Evolutionary conservation across 192 early-diverging fungal genomes (phyloP), one percentile per base, ranked within the genome.

Genomic region (Rhizophagus sp.): DNA sequence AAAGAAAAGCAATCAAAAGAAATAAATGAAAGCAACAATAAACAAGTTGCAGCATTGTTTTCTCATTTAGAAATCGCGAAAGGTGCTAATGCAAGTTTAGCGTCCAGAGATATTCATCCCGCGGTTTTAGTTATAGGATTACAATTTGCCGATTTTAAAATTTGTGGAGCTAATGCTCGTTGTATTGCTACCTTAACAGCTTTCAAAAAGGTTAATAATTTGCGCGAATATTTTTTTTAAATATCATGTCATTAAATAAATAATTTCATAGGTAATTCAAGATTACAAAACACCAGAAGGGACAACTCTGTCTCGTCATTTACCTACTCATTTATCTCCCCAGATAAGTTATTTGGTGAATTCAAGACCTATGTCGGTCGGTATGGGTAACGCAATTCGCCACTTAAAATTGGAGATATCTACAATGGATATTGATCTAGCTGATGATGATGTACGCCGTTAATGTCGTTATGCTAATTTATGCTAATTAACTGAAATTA

Each of bases 321-420:
- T 99, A 79, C 92, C 88, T 41, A 90, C 88, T 30, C 89, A 97
- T 78, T 79, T 99, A 65, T 92, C 93, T 81, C 92, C 94, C 68
- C 97, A 99, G 81, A 95, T 98, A 80, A 94, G 92, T 77, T 97
- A 96, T 80, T 83, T 99, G 62, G 89, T 92, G 34, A 91, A 91
- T 65, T 92, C 91, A 70, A 92, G 98, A 34, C 89, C 93, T 7
- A 91, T 98, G 89, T 94, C 95, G n/a, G 90, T 95, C 39, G 94
- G 94, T 82, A 98, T 99, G 97, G 92, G 93, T 78, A 96, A 93
- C 27, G 95, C 95, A 27, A 97, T 98, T 76, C 89, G 96, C 57
- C 93, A 90, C 77, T 83, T 99, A 52, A 98, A 98, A 86, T 88
- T 90, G 80, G 93, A 96, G 82, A 95, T 98, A 82, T 85, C 91